phyloP scores from a whole-genome alignment of 306 rosid genomes.

The Vicia sativa region DNA sequence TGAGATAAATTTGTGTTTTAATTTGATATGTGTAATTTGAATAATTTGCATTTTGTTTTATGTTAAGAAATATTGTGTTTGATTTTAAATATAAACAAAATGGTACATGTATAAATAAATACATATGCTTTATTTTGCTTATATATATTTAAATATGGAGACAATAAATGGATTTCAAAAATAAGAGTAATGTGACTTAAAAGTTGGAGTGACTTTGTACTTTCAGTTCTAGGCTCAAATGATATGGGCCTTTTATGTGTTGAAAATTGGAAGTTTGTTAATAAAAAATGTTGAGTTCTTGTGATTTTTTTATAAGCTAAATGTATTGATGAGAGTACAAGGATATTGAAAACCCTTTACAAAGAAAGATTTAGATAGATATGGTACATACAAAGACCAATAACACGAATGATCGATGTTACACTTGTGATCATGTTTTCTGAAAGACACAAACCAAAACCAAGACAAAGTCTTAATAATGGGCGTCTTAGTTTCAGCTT shows the following conservation, averaged over 20 bases:
- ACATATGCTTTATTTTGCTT: not conserved
- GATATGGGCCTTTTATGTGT: not conserved
- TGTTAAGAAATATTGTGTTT: not conserved
- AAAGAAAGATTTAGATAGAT: too few species aligned
- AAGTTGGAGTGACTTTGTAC: slow-evolving; percentile 6
- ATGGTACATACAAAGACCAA: too few species aligned
- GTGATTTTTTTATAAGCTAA: not conserved
- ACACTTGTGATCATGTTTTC: too few species aligned
- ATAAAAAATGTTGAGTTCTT: slow-evolving; percentile 9
- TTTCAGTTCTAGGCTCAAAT: slow-evolving; percentile 9
- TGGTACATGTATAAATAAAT: not conserved
- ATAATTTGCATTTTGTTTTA: not conserved
- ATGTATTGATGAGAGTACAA: too few species aligned
- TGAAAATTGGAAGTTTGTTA: not conserved
- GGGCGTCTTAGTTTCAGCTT: too few species aligned
- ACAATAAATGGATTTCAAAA: not conserved
- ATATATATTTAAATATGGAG: not conserved
- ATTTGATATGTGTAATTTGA: not conserved
- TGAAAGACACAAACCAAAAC: too few species aligned
- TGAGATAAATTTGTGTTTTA: slow-evolving; percentile 22
- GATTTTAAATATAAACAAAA: not conserved
- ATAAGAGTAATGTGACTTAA: not conserved
- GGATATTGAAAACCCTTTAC: too few species aligned
- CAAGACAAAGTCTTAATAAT: too few species aligned
- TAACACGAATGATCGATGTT: too few species aligned